Percentiles rank a stretch among this genome's conserved stretches.
phyloP scores from a whole-genome alignment of 164 flowering plant genomes.

The Stephania yunnanensis region DNA sequence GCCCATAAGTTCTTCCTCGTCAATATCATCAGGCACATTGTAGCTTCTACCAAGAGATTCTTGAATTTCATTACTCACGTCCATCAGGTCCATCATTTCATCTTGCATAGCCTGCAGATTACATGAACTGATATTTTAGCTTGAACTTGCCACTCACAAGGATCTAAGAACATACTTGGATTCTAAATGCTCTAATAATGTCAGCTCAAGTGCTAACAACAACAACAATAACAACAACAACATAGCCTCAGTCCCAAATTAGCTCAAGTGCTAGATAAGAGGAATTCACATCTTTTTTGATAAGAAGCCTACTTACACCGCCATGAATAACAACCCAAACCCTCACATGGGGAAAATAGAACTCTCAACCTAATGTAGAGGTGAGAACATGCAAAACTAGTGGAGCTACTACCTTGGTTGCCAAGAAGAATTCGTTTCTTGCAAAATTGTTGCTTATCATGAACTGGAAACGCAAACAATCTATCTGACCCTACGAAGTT shows the following conservation, averaged over 20 bases:
- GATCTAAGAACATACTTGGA: background rate
- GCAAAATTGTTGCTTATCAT: background rate
- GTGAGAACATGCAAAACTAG: too few relatives aligned
- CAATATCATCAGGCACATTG: constrained; percentile 92
- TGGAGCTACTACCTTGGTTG: too few relatives aligned
- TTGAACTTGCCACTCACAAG: background rate
- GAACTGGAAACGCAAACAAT: background rate
- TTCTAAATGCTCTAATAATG: background rate
- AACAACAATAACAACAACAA: too few relatives aligned
- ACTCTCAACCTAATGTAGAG: too few relatives aligned
- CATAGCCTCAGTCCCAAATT: too few relatives aligned
- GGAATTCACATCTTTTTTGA: background rate
- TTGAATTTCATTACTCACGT: constrained; percentile 86
- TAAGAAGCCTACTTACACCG: too few relatives aligned
- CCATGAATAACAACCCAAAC: too few relatives aligned
- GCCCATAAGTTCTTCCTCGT: constrained; percentile 95
- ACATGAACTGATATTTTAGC: background rate
- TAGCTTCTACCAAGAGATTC: constrained; percentile 96
- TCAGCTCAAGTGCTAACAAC: background rate
- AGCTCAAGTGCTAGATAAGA: background rate
- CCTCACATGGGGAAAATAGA: too few relatives aligned
- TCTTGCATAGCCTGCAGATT: constrained; percentile 81
- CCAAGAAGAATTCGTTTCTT: background rate
- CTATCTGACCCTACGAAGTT: background rate
- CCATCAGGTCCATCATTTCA: constrained; percentile 99